phyloP scores from a whole-genome alignment of 2,329 filamentous ascomycete species.

The Chaetomiaceae sp. region DNA sequence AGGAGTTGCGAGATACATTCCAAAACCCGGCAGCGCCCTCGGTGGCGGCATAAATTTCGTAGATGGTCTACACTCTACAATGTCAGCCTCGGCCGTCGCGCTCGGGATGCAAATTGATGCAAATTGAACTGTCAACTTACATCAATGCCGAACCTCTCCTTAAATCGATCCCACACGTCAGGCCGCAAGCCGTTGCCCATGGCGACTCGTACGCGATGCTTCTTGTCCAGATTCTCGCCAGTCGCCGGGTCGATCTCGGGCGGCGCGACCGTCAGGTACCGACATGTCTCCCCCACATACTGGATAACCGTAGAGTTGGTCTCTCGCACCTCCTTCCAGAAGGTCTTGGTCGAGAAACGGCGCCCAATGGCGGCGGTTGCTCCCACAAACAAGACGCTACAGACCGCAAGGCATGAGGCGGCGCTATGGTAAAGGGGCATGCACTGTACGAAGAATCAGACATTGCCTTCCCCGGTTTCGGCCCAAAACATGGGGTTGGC shows the following conservation, averaged over 20 bases:
- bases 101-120: no score
- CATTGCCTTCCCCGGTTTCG: no score
- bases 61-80: constrained; percentile 45
- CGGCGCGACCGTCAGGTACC: constrained; percentile 70
- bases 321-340: constrained; percentile 71
- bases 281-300: constrained; percentile 83
- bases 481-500: no score
- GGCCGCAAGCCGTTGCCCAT: constrained; percentile 82
- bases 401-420: constrained; percentile 64
- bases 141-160: constrained; percentile 73
- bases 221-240: constrained; percentile 64
- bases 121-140: constrained; percentile 10
- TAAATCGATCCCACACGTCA: constrained; percentile 80
- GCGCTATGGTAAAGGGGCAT: constrained; percentile 90
- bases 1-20: constrained; percentile 70
- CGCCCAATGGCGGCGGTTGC: constrained; percentile 67
- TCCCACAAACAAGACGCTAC: constrained; percentile 54
- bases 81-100: neutral
- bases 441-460: constrained; percentile 45
- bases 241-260: constrained; percentile 59
- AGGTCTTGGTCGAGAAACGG: constrained; percentile 71
- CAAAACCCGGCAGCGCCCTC: constrained; percentile 66
- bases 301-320: constrained; percentile 71
- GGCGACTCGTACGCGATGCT: constrained; percentile 66
- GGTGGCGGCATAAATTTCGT: constrained; percentile 77